phyloP scores from a whole-genome alignment of 2,329 filamentous ascomycete genomes.

The Aspergillus intermedius region DNA sequence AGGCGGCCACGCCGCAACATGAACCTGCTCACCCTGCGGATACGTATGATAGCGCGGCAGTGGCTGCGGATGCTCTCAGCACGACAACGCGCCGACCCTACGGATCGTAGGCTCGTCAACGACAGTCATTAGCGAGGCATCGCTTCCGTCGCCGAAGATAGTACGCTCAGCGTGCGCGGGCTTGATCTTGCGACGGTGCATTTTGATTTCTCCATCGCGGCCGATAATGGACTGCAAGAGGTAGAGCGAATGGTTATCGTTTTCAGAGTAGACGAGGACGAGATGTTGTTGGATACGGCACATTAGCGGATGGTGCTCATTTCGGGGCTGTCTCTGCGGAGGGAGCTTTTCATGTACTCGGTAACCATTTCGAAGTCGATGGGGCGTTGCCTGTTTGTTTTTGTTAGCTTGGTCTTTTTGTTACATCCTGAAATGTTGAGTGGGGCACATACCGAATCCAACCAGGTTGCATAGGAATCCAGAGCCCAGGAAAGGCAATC shows the following conservation, averaged over 20 bases:
- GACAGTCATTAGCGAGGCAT: conserved; percentile 32
- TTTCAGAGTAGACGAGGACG: conserved; percentile 41
- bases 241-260: conserved; percentile 35
- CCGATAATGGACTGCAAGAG: conserved; percentile 44
- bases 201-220: conserved; percentile 34
- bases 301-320: conserved; percentile 32
- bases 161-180: conserved; percentile 49
- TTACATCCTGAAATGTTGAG: no score
- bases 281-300: conserved; percentile 33
- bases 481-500: conserved; percentile 50
- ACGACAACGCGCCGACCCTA: conserved; percentile 39
- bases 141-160: conserved; percentile 44
- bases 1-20: conserved; percentile 46
- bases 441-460: conserved; percentile 34
- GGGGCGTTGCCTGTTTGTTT: conserved; percentile 7
- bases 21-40: conserved; percentile 41
- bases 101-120: conserved; percentile 27
- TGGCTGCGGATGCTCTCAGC: conserved; percentile 49
- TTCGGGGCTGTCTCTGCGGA: conserved; percentile 23
- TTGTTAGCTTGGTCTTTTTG: not conserved
- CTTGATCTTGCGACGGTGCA: conserved; percentile 46
- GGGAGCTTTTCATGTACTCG: conserved; percentile 28
- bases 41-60: conserved; percentile 45
- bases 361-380: conserved; percentile 26
- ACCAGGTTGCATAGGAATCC: conserved; percentile 50